Base-by-base conservation (phyloP, 2,329 filamentous ascomycete species). In the Cytospora paraplurivora region DNA sequence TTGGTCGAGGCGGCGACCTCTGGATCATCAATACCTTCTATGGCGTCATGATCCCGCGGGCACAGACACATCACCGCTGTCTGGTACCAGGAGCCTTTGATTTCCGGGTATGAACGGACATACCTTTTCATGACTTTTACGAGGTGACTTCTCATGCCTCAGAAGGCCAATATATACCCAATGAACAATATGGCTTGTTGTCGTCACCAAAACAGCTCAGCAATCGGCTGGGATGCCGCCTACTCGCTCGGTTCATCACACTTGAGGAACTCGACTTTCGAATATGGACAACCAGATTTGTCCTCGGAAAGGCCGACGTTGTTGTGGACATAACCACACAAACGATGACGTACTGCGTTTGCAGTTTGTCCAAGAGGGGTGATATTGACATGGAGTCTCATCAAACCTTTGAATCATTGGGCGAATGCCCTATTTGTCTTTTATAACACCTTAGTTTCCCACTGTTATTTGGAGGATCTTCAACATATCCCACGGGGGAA, bases 1-100 rank as follows among this genome's bases (percentile, higher is more conserved):
- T 56, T 38, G 62, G 53, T 62, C 54, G 63, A 62, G 67, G 62
- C 65, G 65, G 67, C 63, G 65, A 60, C 67, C 67, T 64, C 61
- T 55, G 34, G 62, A 67, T 67, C 60, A 65, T 21, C 55, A 64
- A 52, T 55, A 62, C 56, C 59, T 59, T 62, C 64, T 54, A 49
- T 47, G 62, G 64, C 64, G 64, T 64, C 50, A 49, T 52, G 53
- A 53, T 54, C 41, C 32, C 44, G n/a, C 34, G 52, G 47, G 44
- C 15, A 62, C 58, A 41, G 53, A 60, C 64, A 59, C 55, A 55
- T 64, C 62, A 62, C 62, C 54, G 50, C 54, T 55, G 55, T n/a
- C 21, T 52, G 37, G 56, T 38, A 52, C 21, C 37, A 32, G 53
- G 44, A 32, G 17, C n/a, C 33, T 44, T 34, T 58, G 44, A 17